Percentiles rank a stretch among this genome's conserved stretches.
phyloP scores from a whole-genome alignment of 371 early-diverging fungal genomes.

The Apophysomyces variabilis region DNA sequence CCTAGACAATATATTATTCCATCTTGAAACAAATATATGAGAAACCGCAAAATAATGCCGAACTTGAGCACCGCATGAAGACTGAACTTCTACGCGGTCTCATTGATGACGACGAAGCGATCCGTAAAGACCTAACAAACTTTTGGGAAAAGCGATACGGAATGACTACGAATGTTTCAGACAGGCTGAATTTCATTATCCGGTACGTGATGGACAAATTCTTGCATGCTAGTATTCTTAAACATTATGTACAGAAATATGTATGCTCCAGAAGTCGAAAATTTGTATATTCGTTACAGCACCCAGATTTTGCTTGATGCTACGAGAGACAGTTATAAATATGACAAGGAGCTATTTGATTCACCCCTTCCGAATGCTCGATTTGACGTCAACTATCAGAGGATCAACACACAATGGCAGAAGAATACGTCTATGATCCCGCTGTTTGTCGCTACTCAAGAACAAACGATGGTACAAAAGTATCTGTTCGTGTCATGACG shows the following conservation, averaged over 20 bases:
- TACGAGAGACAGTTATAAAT: constrained; percentile 62
- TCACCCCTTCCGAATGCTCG: constrained; percentile 65
- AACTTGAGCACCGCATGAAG: constrained; percentile 38
- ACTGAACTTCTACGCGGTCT: constrained; percentile 61
- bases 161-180: constrained; percentile 44
- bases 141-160: constrained; percentile 50
- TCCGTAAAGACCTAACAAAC: constrained; percentile 50
- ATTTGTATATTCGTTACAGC: constrained; percentile 63
- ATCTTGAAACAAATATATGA: constrained; percentile 27
- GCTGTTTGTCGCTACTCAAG: constrained; percentile 66
- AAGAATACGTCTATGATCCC: constrained; percentile 69
- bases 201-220: constrained; percentile 30
- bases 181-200: constrained; percentile 44
- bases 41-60: not conserved
- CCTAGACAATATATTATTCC: constrained; percentile 36
- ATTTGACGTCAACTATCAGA: constrained; percentile 55
- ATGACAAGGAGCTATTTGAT: constrained; percentile 62
- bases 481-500: not conserved
- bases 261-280: constrained; percentile 68
- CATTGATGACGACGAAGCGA: constrained; percentile 53
- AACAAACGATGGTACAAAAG: constrained; percentile 19
- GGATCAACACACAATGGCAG: constrained; percentile 67
- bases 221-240: not conserved
- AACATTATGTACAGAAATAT: constrained; percentile 45
- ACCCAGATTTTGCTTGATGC: constrained; percentile 65